Conservation (phyloP, 2,329 filamentous ascomycete genomes). For the Neopestalotiopsis sp. region DNA sequence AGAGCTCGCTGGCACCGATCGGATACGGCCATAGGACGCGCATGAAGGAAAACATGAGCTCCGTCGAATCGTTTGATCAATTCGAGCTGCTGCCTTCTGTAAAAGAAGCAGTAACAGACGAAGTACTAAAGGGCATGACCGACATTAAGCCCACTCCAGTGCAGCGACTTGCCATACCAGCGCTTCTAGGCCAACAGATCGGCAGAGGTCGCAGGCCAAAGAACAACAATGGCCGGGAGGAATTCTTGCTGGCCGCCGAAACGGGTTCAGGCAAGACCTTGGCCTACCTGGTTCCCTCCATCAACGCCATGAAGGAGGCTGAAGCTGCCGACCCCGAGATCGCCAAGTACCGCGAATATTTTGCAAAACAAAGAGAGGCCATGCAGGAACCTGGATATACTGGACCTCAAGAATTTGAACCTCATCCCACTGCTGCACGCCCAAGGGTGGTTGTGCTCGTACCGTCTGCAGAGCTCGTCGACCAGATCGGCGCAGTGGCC, state of each 20-base stretch:
- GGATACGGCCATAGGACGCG: slow-evolving; percentile 70
- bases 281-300: slow-evolving; percentile 83
- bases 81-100: slow-evolving; percentile 77
- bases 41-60: slow-evolving; percentile 49
- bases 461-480: slow-evolving; percentile 89
- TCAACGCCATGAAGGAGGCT: slow-evolving; percentile 83
- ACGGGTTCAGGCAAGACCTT: slow-evolving; percentile 97
- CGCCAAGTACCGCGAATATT: slow-evolving; percentile 61
- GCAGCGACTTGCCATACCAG: slow-evolving; percentile 87
- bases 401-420: slow-evolving; percentile 70
- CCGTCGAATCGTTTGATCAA: slow-evolving; percentile 80
- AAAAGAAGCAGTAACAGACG: slow-evolving; percentile 71
- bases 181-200: slow-evolving; percentile 67
- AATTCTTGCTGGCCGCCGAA: slow-evolving; percentile 89
- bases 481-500: slow-evolving; percentile 81
- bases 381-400: slow-evolving; percentile 60
- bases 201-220: slow-evolving; percentile 41
- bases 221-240: slow-evolving; percentile 43
- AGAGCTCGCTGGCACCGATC: slow-evolving; percentile 76
- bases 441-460: slow-evolving; percentile 87
- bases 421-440: slow-evolving; percentile 76
- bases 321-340: slow-evolving; percentile 67
- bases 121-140: slow-evolving; percentile 76
- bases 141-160: slow-evolving; percentile 86
- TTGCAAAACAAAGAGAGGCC: slow-evolving; percentile 61